These are phyloP conservation scores for Penicillium palitans DNA, from an alignment of 2,329 filamentous ascomycete genomes.

Conservation along the genomic window DNA sequence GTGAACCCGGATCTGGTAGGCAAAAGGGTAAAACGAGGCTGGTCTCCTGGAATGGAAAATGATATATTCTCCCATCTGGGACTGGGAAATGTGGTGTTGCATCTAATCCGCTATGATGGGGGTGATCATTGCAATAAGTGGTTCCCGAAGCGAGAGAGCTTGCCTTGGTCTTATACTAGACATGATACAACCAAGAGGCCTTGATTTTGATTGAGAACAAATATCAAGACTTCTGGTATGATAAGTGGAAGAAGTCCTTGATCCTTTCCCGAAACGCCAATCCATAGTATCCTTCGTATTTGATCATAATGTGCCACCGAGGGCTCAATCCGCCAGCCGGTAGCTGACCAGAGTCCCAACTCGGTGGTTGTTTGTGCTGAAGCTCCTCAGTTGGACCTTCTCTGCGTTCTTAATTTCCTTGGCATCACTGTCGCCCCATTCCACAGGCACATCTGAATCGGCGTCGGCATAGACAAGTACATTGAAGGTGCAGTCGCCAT, in stretches of 20 bases:
- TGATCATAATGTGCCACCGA: slow-evolving; percentile 18
- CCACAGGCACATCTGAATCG: slow-evolving; percentile 92
- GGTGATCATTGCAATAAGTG: slow-evolving; percentile 26
- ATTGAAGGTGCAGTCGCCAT: slow-evolving; percentile 97
- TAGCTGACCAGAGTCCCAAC: slow-evolving; percentile 97
- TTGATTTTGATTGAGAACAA: background rate
- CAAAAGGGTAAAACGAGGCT: slow-evolving; percentile 44
- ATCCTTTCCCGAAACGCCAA: slow-evolving; percentile 24
- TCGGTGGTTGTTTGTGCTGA: slow-evolving; percentile 90
- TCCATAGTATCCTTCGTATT: slow-evolving; percentile 25
- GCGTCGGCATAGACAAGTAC: slow-evolving; percentile 97
- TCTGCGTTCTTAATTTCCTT: slow-evolving; percentile 95
- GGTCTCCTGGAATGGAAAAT: slow-evolving; percentile 31
- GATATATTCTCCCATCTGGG: slow-evolving; percentile 27
- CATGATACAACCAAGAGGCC: background rate
- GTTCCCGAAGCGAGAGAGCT: slow-evolving; percentile 29
- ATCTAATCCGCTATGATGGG: slow-evolving; percentile 35
- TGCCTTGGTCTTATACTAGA: slow-evolving; percentile 33
- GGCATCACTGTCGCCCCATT: slow-evolving; percentile 97
- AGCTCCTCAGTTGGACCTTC: slow-evolving; percentile 91
- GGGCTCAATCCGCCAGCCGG: slow-evolving; percentile 51
- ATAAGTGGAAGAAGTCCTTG: slow-evolving; percentile 1
- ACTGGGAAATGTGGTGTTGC: slow-evolving; percentile 31
- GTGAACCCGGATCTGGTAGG: slow-evolving; percentile 32
- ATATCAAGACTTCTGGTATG: background rate